Evolutionary conservation across 2,329 filamentous ascomycete species (phyloP).

Genomic region (Neurospora crassa): DNA sequence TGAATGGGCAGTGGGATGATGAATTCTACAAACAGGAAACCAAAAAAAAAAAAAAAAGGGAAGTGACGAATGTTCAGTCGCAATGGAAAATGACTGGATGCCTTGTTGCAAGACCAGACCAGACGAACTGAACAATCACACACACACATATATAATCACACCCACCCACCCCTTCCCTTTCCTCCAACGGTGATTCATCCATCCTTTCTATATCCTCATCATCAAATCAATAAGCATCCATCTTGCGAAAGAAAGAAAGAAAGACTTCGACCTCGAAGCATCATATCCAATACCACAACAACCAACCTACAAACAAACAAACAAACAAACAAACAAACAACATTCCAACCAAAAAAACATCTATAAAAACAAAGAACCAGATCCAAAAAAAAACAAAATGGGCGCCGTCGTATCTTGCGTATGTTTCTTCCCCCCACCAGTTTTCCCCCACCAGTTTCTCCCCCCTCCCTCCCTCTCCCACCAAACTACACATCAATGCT

Average conservation of each 20-base stretch:
- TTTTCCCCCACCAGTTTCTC: too few relatives aligned
- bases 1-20: not conserved
- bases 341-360: too few relatives aligned
- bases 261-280: not conserved
- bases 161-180: not conserved
- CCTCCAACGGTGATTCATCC: not conserved
- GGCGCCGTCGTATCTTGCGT: constrained; percentile 78
- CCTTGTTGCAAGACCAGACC: not conserved
- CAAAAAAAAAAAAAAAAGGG: not conserved
- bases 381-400: too few relatives aligned
- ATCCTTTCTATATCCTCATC: not conserved
- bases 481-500: too few relatives aligned
- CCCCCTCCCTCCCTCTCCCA: constrained; percentile 16
- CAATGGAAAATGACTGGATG: not conserved
- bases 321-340: too few relatives aligned
- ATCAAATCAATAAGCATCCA: not conserved
- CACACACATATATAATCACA: not conserved
- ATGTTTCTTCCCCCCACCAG: constrained; percentile 30
- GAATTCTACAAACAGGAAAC: too few relatives aligned
- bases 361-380: too few relatives aligned
- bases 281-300: constrained; percentile 2
- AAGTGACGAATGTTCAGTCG: not conserved
- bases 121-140: not conserved
- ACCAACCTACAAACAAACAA: not conserved
- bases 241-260: too few relatives aligned